A percentile compares a stretch with the other conserved stretches of the same genome.
phyloP scores from a whole-genome alignment of 495 filamentous ascomycete species.

The Aspergillus heteromorphus region DNA sequence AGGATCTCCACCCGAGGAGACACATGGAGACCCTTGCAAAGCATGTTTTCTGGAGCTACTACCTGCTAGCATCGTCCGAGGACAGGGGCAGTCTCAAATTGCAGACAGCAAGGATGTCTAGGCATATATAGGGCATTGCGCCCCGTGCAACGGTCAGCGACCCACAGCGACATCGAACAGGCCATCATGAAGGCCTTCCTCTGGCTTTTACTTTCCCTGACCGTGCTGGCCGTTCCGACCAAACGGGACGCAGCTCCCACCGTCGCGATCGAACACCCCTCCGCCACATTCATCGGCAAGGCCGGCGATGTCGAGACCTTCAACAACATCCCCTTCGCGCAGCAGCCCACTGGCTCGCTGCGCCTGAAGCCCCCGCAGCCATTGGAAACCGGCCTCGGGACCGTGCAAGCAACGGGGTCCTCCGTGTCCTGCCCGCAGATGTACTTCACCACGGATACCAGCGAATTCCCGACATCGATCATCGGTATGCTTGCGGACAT shows the following conservation, averaged over 20 bases:
- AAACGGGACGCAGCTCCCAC: conserved; percentile 26
- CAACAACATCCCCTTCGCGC: conserved; percentile 61
- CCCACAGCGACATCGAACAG: not conserved
- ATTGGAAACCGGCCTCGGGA: conserved; percentile 43
- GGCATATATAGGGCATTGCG: not conserved
- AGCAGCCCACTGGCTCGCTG: conserved; percentile 52
- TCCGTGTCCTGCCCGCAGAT: conserved; percentile 54
- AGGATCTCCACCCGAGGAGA: not conserved
- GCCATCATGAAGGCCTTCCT: conserved; percentile 1
- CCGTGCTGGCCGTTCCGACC: conserved; percentile 13
- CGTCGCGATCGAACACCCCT: conserved; percentile 40
- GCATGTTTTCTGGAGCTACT: not conserved
- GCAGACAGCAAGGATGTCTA: not conserved
- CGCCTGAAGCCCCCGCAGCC: conserved; percentile 56
- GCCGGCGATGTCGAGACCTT: conserved; percentile 43
- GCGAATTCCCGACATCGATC: conserved; percentile 32
- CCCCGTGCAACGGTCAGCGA: not conserved
- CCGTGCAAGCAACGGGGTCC: conserved; percentile 43
- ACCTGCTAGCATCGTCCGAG: not conserved
- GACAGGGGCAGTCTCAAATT: not conserved
- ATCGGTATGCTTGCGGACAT: conserved; percentile 48
- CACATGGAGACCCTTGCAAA: not conserved
- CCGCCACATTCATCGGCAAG: conserved; percentile 49
- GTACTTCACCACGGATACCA: conserved; percentile 36
- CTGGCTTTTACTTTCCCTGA: not conserved